A percentile compares a stretch with the other conserved stretches of the same genome.
Conservation (phyloP, 2,329 filamentous ascomycete species). For the Colletotrichum paranaense region DNA sequence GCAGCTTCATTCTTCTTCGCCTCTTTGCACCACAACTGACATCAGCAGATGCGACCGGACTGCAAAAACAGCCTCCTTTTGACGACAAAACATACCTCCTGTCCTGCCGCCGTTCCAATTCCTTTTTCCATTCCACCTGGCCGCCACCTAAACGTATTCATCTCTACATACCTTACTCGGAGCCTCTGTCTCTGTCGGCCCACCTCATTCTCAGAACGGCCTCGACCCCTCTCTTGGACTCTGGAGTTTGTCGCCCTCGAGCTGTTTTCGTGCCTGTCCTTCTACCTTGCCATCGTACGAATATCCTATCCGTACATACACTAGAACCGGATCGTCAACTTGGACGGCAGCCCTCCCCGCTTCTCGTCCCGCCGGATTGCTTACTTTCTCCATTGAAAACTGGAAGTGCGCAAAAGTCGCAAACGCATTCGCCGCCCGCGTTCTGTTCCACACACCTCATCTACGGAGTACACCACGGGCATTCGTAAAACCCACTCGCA, state of each 20-base stretch:
- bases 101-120: background rate
- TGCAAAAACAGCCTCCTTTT: constrained; percentile 7
- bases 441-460: background rate
- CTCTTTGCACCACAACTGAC: background rate
- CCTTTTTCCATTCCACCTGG: background rate
- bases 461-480: background rate
- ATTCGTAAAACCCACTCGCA: background rate
- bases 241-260: background rate
- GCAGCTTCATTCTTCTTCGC: constrained; percentile 14
- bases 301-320: background rate
- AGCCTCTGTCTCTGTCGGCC: constrained; percentile 6
- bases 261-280: background rate
- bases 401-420: background rate
- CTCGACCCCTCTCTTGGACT: background rate
- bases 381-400: background rate
- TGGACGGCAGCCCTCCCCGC: constrained; percentile 9
- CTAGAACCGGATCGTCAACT: background rate
- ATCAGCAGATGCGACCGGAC: background rate
- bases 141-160: constrained; percentile 12
- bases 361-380: background rate
- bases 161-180: background rate
- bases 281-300: background rate
- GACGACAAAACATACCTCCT: background rate
- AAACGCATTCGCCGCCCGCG: background rate
- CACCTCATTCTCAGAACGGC: background rate